A percentile compares a stretch with the other conserved stretches of the same genome.
Conservation (phyloP, 805 yeast genomes). For the Isabelozyma gotoi region DNA sequence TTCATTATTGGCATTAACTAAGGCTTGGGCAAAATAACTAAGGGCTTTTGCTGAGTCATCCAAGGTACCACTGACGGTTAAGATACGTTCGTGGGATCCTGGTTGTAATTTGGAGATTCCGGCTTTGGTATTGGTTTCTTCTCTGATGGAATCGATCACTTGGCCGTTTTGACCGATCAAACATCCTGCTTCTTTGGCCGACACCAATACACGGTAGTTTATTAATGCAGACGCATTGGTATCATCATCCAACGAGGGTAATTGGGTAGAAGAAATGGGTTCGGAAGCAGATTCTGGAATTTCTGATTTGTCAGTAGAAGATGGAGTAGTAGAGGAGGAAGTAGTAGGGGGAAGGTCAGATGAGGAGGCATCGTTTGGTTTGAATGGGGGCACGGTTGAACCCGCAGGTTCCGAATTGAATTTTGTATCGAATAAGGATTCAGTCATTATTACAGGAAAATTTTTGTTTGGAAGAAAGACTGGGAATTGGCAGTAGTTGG, state of each 20-base stretch:
- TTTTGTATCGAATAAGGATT: constrained; percentile 34
- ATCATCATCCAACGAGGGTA: constrained; percentile 28
- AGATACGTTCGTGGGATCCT: constrained; percentile 79
- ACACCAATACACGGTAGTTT: constrained; percentile 59
- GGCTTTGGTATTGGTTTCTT: constrained; percentile 74
- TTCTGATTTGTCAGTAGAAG: background rate
- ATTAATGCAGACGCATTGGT: constrained; percentile 31
- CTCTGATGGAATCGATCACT: constrained; percentile 74
- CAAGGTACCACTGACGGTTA: constrained; percentile 74
- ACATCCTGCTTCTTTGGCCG: constrained; percentile 86
- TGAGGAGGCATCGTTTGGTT: constrained; percentile 1
- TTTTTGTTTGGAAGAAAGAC: background rate
- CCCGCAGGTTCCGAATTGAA: constrained; percentile 18
- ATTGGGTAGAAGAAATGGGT: constrained; percentile 13
- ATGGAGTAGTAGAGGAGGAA: background rate
- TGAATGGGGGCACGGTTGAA: constrained; percentile 3
- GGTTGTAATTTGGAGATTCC: constrained; percentile 80
- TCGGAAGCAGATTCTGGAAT: background rate
- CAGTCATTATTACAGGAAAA: constrained; percentile 20
- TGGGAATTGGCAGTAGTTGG: background rate
- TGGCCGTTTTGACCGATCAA: constrained; percentile 84
- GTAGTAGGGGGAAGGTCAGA: background rate
- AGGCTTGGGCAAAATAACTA: constrained; percentile 65
- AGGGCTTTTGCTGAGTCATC: constrained; percentile 70
- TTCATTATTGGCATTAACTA: constrained; percentile 44